Evolutionary conservation across 192 early-diverging fungal genomes (phyloP).

Genomic region (Gaertneriomyces semiglobifer): DNA sequence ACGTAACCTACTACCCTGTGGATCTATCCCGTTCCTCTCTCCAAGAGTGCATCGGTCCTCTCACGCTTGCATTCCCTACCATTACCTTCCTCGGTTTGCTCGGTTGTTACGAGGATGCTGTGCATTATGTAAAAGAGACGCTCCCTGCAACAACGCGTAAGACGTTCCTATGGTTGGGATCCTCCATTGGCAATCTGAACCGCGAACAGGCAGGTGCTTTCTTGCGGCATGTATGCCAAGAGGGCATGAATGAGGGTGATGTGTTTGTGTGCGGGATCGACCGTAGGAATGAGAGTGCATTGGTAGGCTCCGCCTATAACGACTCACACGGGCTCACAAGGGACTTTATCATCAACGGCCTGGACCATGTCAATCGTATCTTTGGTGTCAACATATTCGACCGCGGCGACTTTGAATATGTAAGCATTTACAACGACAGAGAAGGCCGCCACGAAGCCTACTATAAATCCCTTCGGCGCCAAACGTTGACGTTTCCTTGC

Average conservation of each 20-base stretch:
- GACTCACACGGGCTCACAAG: slow-evolving; percentile 72
- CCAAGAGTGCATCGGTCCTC: slow-evolving; percentile 60
- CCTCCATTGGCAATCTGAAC: slow-evolving; percentile 78
- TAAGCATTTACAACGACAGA: slow-evolving; percentile 66
- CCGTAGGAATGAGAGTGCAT: slow-evolving; percentile 63
- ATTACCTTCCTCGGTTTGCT: slow-evolving; percentile 74
- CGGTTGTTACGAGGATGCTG: slow-evolving; percentile 85
- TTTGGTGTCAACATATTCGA: slow-evolving; percentile 61
- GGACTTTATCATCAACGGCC: slow-evolving; percentile 81
- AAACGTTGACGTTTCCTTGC: slow-evolving; percentile 44
- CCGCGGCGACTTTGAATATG: slow-evolving; percentile 63
- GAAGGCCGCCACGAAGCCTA: slow-evolving; percentile 79
- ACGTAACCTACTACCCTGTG: slow-evolving; percentile 82
- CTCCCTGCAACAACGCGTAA: slow-evolving; percentile 58
- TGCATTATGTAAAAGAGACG: slow-evolving; percentile 51
- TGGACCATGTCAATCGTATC: slow-evolving; percentile 73
- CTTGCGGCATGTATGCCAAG: slow-evolving; percentile 53
- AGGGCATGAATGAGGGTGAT: slow-evolving; percentile 65
- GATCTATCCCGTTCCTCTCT: slow-evolving; percentile 83
- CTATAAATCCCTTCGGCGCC: slow-evolving; percentile 57
- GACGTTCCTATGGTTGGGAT: slow-evolving; percentile 84
- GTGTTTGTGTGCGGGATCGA: slow-evolving; percentile 84
- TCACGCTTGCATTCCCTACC: slow-evolving; percentile 61
- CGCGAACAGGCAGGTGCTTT: slow-evolving; percentile 66
- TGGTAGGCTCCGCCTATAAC: slow-evolving; percentile 79